phyloP scores from a whole-genome alignment of 352 stramenopile species.

The Elongisporangium prolatum region DNA sequence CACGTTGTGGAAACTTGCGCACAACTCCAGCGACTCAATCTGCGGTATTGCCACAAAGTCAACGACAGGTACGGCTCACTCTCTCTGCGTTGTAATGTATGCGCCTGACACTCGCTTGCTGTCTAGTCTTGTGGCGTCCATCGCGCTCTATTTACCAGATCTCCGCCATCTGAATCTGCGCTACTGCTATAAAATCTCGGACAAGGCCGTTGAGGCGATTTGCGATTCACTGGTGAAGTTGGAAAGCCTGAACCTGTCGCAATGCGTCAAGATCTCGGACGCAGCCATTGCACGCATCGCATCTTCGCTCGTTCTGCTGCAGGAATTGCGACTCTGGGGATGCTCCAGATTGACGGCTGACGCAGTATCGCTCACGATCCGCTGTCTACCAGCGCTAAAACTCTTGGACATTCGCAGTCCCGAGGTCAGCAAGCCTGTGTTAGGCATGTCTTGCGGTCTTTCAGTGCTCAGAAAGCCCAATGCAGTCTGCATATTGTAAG shows the following conservation, averaged over 20 bases:
- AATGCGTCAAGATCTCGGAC: slow-evolving; percentile 78
- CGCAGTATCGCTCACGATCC: slow-evolving; percentile 57
- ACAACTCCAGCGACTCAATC: slow-evolving; percentile 49
- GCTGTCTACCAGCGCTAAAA: slow-evolving; percentile 50
- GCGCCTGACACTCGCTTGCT: background rate
- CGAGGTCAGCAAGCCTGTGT: slow-evolving; percentile 13
- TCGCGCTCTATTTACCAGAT: slow-evolving; percentile 35
- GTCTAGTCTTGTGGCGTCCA: slow-evolving; percentile 33
- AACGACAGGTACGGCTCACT: slow-evolving; percentile 35
- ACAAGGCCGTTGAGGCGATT: slow-evolving; percentile 48
- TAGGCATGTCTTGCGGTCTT: background rate
- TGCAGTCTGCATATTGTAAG: background rate
- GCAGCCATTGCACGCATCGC: slow-evolving; percentile 65
- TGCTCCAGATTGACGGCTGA: slow-evolving; percentile 76
- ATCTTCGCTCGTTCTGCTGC: slow-evolving; percentile 41
- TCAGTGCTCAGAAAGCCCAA: background rate
- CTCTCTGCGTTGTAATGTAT: background rate
- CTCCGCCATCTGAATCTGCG: slow-evolving; percentile 73
- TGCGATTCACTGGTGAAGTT: slow-evolving; percentile 43
- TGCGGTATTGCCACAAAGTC: slow-evolving; percentile 84
- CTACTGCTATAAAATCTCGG: slow-evolving; percentile 88
- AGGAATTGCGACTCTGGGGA: slow-evolving; percentile 76
- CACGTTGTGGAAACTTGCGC: slow-evolving; percentile 39
- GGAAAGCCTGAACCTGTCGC: slow-evolving; percentile 70
- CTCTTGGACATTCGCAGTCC: slow-evolving; percentile 75